These are phyloP conservation scores for Schizophyllum amplum DNA, from an alignment of 1,284 basidiomycete genomes.

Conservation along the genomic window DNA sequence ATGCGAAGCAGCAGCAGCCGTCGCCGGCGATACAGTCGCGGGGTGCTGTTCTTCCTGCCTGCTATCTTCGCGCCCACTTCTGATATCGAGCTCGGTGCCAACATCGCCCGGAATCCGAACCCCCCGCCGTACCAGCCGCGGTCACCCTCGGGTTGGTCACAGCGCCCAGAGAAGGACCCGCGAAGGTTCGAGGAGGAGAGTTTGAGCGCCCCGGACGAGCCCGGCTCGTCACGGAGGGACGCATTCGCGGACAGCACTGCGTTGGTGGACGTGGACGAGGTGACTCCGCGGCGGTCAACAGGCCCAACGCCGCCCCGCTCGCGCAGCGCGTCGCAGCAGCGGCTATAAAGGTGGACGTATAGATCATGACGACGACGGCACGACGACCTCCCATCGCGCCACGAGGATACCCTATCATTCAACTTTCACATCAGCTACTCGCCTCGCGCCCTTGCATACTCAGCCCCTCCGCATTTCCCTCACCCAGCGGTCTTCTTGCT, in stretches of 20 bases:
- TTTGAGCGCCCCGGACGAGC: neutral
- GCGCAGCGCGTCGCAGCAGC: neutral
- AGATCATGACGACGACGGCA: too few species aligned
- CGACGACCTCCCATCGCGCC: neutral
- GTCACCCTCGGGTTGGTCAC: neutral
- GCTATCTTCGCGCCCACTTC: constrained; percentile 60
- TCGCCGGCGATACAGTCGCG: constrained; percentile 40
- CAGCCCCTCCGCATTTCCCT: neutral
- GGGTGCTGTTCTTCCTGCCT: constrained; percentile 74
- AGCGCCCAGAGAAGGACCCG: neutral
- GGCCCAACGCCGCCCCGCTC: neutral
- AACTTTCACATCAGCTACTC: neutral
- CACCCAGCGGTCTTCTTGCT: neutral
- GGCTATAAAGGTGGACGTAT: neutral
- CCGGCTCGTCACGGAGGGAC: neutral
- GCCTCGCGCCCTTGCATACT: neutral
- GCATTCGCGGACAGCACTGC: neutral
- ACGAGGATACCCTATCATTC: neutral
- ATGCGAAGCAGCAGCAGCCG: constrained; percentile 38
- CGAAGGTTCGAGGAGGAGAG: neutral
- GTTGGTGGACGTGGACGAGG: neutral
- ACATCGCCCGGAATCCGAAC: neutral
- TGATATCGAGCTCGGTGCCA: constrained; percentile 33
- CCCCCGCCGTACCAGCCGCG: neutral
- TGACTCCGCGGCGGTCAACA: neutral